These are phyloP conservation scores for Malus hybrid DNA, from an alignment of 331 rosid genomes.

Conservation along the genomic window DNA sequence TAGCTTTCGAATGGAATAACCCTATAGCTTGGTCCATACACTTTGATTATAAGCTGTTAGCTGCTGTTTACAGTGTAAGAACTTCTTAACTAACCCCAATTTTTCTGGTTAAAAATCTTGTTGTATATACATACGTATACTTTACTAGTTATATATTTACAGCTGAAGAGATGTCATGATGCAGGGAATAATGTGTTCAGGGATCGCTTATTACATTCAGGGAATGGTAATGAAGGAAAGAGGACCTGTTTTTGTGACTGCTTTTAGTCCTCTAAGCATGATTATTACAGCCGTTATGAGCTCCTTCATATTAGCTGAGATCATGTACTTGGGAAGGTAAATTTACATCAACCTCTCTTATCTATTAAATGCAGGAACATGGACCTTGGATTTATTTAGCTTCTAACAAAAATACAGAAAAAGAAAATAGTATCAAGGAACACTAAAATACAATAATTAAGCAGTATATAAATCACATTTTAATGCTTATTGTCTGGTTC, in stretches of 20 bases:
- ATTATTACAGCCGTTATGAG: conserved; percentile 34
- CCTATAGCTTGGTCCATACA: conserved; percentile 39
- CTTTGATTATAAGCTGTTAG: conserved; percentile 28
- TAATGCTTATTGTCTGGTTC: no score
- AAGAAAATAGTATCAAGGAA: no score
- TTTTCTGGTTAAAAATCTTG: neutral
- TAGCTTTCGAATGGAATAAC: conserved; percentile 32
- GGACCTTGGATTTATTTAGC: no score
- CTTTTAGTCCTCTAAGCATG: conserved; percentile 34
- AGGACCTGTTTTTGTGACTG: conserved; percentile 42
- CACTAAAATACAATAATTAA: no score
- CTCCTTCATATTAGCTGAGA: conserved; percentile 30
- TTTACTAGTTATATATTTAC: neutral
- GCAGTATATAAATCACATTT: no score
- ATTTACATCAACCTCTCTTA: neutral
- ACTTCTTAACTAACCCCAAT: neutral
- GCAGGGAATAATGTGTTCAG: conserved; percentile 54
- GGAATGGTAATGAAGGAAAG: conserved; percentile 28
- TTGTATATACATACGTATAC: neutral
- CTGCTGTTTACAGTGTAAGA: conserved; percentile 43
- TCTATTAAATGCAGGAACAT: no score
- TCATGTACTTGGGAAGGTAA: conserved; percentile 33
- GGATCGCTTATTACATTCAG: conserved; percentile 19
- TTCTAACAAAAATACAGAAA: no score
- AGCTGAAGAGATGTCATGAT: neutral